A percentile compares a stretch with the other conserved stretches of the same genome.
Conservation (phyloP, 805 yeast species). For the Schwanniomyces occidentalis region DNA sequence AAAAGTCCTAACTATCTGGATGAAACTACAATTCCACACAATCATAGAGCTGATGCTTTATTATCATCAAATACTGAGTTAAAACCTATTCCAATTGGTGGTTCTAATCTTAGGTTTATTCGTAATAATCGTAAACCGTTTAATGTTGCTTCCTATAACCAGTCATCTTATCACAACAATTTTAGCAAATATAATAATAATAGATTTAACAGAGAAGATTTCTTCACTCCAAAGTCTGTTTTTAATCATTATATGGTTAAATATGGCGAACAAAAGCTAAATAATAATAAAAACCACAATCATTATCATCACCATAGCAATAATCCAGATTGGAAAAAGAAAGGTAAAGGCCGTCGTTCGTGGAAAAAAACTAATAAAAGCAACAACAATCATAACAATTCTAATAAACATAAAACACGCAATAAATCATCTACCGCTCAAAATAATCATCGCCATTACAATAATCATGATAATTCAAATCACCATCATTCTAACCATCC, state of each 20-base stretch:
- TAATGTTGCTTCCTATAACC: slow-evolving; percentile 61
- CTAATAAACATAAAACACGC: slow-evolving; percentile 16
- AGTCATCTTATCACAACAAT: slow-evolving; percentile 16
- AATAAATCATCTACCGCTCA: slow-evolving; percentile 1
- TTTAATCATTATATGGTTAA: slow-evolving; percentile 71
- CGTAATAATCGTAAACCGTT: slow-evolving; percentile 58
- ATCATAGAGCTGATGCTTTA: slow-evolving; percentile 45
- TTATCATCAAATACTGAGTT: slow-evolving; percentile 37
- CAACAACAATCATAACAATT: slow-evolving; percentile 23
- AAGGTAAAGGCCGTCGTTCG: slow-evolving; percentile 23
- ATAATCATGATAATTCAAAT: slow-evolving; percentile 10
- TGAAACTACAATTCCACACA: slow-evolving; percentile 28
- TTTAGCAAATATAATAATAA: slow-evolving; percentile 11
- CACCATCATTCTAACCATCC: slow-evolving; percentile 5
- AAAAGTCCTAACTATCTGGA: slow-evolving; percentile 6
- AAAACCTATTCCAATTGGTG: slow-evolving; percentile 42
- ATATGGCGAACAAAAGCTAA: slow-evolving; percentile 45
- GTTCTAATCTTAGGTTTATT: slow-evolving; percentile 23
- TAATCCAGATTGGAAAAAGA: slow-evolving; percentile 12
- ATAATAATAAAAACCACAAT: slow-evolving; percentile 11
- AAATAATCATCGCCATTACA: slow-evolving; percentile 11
- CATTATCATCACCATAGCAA: slow-evolving; percentile 4
- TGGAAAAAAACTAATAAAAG: slow-evolving; percentile 26
- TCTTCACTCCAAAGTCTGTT: slow-evolving; percentile 76
- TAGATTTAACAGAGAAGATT: slow-evolving; percentile 64